Evolutionary conservation across 2,329 filamentous ascomycete genomes (phyloP), one percentile per base, ranked within the genome.

Genomic region (Coniosporium tulheliwenetii): DNA sequence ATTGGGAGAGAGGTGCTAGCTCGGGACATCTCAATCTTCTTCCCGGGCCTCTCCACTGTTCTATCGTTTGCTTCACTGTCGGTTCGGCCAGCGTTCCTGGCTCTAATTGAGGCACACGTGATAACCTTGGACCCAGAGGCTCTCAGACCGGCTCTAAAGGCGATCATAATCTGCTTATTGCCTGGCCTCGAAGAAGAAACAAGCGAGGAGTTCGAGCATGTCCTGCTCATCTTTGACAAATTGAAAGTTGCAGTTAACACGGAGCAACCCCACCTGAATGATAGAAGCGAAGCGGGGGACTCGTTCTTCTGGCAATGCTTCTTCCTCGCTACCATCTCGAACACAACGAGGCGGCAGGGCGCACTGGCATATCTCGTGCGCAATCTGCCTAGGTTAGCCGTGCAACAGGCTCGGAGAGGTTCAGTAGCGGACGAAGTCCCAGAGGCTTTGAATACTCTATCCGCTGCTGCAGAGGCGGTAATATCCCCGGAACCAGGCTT

Each of bases 251-350:
- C 71, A 10, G 47, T 64, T 61, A 41, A 68, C 67, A 47, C 74
- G 62, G 30, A 60, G 57, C 41, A 69, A 61, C 32, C 75, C 73
- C 58, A 73, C 38, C 45, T 48, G 10, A 55, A 60, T 26, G 45
- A 45, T 12, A 57, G 51, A 30, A 48, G 37, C 13, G 49, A 50
- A 15, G 45, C 70, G 8, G 77, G 78, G 8, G 84, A 87, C 48
- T 83, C 84, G 47, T 95, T 91, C 59, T 98, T 96, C 58, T 98
- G 91, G 91, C 91, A 98, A 63, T 95, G 86, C 57, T 81, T 98
- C 55, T 96, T 98, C 53, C 66, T 98, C 13, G 85, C 89, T 8
- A 81, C 85, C 13, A 91, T 98, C 44, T 95, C 91, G 1, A 89
- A 87, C 52, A 75, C 85, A 35, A 86, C 79, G 45, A 74, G 89